Percentiles rank a stretch among this genome's conserved stretches.
Evolutionary conservation across 306 rosid species (phyloP).

Genomic region (Hylodesmum podocarpum): DNA sequence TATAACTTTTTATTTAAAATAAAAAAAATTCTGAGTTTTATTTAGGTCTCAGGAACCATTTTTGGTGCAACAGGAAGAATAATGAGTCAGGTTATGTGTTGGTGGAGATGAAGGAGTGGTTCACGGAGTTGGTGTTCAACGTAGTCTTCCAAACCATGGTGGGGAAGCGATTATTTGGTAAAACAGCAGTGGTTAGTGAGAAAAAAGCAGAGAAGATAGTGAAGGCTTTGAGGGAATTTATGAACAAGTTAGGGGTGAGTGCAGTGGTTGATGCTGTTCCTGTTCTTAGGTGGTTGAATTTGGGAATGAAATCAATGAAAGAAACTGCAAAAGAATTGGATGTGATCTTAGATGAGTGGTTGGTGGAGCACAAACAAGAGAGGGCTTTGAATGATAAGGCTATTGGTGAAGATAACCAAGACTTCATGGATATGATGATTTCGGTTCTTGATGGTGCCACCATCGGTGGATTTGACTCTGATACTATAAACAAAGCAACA

Average conservation of each 20-base stretch:
- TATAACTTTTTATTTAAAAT: too few species aligned
- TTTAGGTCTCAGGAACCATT: too few species aligned
- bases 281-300: constrained; percentile 11
- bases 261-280: constrained; percentile 35
- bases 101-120: constrained; percentile 36
- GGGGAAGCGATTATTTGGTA: constrained; percentile 24
- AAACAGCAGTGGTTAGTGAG: not conserved
- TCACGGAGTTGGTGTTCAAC: constrained; percentile 15
- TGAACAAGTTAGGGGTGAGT: constrained; percentile 10
- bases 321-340: constrained; percentile 26
- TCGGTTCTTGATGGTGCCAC: not conserved
- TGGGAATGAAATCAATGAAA: constrained; percentile 22
- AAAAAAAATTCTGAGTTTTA: too few species aligned
- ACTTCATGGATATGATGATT: constrained; percentile 16
- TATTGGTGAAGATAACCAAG: not conserved
- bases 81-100: not conserved
- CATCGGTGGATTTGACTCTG: not conserved
- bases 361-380: constrained; percentile 3
- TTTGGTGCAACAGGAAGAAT: not conserved
- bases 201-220: not conserved
- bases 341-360: constrained; percentile 24
- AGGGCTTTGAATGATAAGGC: constrained; percentile 3
- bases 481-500: constrained; percentile 1
- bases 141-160: constrained; percentile 15
- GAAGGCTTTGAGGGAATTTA: not conserved